Conservation (phyloP, 768 basidiomycete species). For the Lactarius sanguifluus region DNA sequence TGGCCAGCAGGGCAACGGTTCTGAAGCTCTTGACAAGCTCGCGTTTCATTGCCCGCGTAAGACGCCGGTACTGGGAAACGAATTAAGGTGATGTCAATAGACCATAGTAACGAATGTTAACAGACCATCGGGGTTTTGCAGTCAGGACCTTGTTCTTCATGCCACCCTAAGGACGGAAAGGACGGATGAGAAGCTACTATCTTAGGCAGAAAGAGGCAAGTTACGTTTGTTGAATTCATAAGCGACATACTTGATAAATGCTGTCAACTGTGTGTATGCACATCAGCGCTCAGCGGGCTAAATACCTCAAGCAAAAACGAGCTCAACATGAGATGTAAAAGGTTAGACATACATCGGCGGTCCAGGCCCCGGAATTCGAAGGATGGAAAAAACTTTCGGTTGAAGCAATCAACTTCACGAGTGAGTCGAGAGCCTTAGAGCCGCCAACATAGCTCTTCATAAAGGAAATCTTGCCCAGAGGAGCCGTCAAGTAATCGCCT, state of each 20-base stretch:
- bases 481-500: constrained; percentile 59
- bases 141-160: constrained; percentile 70
- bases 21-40: constrained; percentile 82
- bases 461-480: constrained; percentile 49
- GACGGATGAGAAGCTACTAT: constrained; percentile 12
- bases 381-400: constrained; percentile 92
- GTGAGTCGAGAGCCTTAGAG: constrained; percentile 78
- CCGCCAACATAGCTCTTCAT: constrained; percentile 71
- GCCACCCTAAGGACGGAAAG: constrained; percentile 52
- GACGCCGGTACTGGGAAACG: constrained; percentile 57
- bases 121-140: constrained; percentile 76
- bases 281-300: constrained; percentile 19
- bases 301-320: constrained; percentile 5
- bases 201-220: neutral
- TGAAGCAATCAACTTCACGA: constrained; percentile 82
- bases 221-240: constrained; percentile 83
- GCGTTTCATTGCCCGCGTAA: constrained; percentile 75
- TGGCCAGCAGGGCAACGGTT: constrained; percentile 81
- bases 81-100: constrained; percentile 9
- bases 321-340: constrained; percentile 26
- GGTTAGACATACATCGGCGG: constrained; percentile 55
- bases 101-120: neutral
- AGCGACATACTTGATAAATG: constrained; percentile 82
- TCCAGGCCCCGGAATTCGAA: constrained; percentile 83
- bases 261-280: constrained; percentile 53